Evolutionary conservation across 75 land plant species (phyloP).

Genomic region (Cryptomeria japonica): DNA sequence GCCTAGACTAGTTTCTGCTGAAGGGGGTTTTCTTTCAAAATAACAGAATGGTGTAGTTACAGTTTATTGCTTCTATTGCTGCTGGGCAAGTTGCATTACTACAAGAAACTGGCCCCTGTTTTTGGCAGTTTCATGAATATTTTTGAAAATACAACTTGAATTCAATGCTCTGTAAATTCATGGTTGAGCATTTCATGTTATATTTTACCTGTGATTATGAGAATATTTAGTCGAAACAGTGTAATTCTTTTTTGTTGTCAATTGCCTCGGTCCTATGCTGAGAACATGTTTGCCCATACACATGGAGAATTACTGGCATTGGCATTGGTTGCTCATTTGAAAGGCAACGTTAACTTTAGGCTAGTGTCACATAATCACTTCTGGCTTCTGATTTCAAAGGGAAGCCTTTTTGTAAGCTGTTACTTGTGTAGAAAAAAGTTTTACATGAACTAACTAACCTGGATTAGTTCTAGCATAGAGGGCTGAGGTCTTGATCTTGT

Average conservation of each 20-base stretch:
- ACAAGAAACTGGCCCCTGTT: not conserved
- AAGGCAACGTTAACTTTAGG: slow-evolving; percentile 3
- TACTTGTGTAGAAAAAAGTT: not conserved
- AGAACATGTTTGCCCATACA: not conserved
- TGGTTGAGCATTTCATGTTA: not conserved
- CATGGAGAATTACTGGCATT: not conserved
- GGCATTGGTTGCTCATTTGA: not conserved
- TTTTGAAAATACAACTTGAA: not conserved
- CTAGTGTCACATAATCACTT: not conserved
- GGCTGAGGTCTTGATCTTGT: not conserved
- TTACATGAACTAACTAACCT: not conserved
- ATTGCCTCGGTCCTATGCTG: not conserved
- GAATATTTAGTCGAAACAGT: not conserved
- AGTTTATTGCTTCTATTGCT: not conserved
- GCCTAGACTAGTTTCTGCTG: slow-evolving; percentile 12
- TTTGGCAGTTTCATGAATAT: not conserved
- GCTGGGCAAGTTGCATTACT: not conserved
- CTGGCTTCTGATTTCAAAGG: slow-evolving; percentile 5
- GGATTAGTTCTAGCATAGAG: not conserved
- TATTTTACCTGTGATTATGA: not conserved
- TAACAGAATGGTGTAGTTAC: not conserved
- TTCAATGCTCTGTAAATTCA: not conserved
- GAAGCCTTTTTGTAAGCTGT: slow-evolving; percentile 10
- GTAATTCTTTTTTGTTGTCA: not conserved
- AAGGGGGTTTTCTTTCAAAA: slow-evolving; percentile 12